Conservation (phyloP, 768 basidiomycete genomes). For the Psilocybe tampanensis region DNA sequence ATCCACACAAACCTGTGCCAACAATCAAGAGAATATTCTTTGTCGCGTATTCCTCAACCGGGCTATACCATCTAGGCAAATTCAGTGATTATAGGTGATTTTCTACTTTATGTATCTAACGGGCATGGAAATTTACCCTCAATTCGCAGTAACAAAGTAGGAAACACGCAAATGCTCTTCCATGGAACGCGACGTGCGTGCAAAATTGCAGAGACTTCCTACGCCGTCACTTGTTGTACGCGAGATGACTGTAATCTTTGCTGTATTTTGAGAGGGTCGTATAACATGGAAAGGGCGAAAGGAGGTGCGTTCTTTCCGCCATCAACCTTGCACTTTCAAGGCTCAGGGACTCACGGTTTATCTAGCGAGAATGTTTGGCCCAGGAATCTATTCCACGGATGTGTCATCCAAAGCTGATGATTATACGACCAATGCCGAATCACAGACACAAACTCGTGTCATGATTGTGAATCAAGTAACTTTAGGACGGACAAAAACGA, state of each 20-base stretch:
- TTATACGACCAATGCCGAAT: slow-evolving; percentile 19
- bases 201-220: slow-evolving; percentile 19
- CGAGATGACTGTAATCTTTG: slow-evolving; percentile 25
- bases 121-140: background rate
- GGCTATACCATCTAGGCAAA: slow-evolving; percentile 24
- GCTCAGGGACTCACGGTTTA: background rate
- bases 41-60: slow-evolving; percentile 25
- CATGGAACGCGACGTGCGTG: slow-evolving; percentile 30
- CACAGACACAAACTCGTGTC: slow-evolving; percentile 13
- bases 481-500: slow-evolving; percentile 27
- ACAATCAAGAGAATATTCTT: slow-evolving; percentile 28
- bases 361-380: slow-evolving; percentile 31
- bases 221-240: slow-evolving; percentile 17
- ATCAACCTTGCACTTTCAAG: background rate
- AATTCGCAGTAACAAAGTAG: slow-evolving; percentile 27
- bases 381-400: slow-evolving; percentile 29
- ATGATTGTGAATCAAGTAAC: slow-evolving; percentile 34
- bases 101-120: background rate
- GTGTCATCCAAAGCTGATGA: slow-evolving; percentile 31
- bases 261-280: slow-evolving; percentile 28
- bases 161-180: slow-evolving; percentile 31
- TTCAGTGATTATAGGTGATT: slow-evolving; percentile 32
- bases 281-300: slow-evolving; percentile 30
- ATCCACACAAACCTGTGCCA: slow-evolving; percentile 23
- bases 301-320: slow-evolving; percentile 12